Evolutionary conservation across 495 filamentous ascomycete genomes (phyloP).

Genomic region (Tetracladium setigerum): DNA sequence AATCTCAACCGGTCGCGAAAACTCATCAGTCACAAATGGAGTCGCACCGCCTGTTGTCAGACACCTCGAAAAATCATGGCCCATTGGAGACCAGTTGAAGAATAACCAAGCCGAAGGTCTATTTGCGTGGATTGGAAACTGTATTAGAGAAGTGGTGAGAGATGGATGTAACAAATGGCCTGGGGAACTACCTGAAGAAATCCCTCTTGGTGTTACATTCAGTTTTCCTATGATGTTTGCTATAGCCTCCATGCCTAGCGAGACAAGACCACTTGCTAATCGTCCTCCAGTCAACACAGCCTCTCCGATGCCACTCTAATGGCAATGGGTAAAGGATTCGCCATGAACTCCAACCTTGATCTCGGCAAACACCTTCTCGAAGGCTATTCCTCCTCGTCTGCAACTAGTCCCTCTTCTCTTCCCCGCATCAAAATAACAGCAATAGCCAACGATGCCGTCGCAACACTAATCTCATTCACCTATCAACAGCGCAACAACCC

Average conservation of each 20-base stretch:
- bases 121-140: conserved; percentile 73
- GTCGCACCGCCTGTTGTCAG: conserved; percentile 44
- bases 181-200: conserved; percentile 37
- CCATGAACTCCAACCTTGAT: conserved; percentile 64
- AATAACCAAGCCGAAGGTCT: conserved; percentile 66
- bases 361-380: conserved; percentile 58
- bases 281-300: conserved; percentile 51
- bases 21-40: conserved; percentile 22
- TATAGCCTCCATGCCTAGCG: not conserved
- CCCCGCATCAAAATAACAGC: conserved; percentile 65
- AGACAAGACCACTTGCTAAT: not conserved
- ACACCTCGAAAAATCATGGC: conserved; percentile 65
- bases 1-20: conserved; percentile 14
- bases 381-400: conserved; percentile 52
- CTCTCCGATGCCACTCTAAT: conserved; percentile 70
- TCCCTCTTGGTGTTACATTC: conserved; percentile 78
- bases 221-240: conserved; percentile 74
- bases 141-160: conserved; percentile 64
- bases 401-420: conserved; percentile 31
- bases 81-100: conserved; percentile 72
- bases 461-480: conserved; percentile 69
- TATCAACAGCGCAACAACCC: conserved; percentile 50
- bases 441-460: conserved; percentile 76
- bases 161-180: conserved; percentile 24
- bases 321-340: conserved; percentile 86